Evolutionary conservation across 2,329 filamentous ascomycete genomes (phyloP).

Genomic region (Diaporthe caulivora): DNA sequence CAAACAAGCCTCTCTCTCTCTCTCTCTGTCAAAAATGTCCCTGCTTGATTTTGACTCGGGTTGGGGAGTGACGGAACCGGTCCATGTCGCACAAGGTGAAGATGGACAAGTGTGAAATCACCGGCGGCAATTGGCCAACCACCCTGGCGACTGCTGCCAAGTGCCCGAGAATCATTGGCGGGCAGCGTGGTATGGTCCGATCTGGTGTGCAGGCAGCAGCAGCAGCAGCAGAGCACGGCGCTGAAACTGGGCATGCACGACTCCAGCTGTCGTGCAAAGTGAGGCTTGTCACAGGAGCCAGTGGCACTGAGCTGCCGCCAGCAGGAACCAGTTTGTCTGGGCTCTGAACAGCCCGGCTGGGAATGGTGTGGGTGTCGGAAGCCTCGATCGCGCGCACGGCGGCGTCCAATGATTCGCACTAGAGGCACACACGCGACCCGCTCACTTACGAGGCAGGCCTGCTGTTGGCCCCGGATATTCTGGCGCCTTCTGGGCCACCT

Average conservation of each 20-base stretch:
- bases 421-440: conserved; percentile 19
- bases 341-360: conserved; percentile 25
- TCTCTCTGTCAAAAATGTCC: too few relatives aligned
- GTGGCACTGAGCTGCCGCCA: conserved; percentile 29
- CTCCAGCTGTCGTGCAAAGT: conserved; percentile 32
- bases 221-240: conserved; percentile 7
- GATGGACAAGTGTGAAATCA: conserved; percentile 4
- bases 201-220: conserved; percentile 20
- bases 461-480: conserved; percentile 24
- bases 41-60: conserved; percentile 4
- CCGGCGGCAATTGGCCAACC: conserved; percentile 19
- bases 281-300: conserved; percentile 37
- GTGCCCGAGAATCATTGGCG: background rate
- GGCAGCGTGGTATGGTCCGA: conserved; percentile 32
- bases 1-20: conserved; percentile 10
- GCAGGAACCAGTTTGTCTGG: conserved; percentile 35
- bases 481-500: conserved; percentile 9
- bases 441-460: conserved; percentile 15
- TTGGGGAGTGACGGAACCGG: background rate
- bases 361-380: conserved; percentile 32
- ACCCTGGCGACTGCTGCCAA: conserved; percentile 7
- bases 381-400: conserved; percentile 15
- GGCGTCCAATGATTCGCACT: conserved; percentile 29
- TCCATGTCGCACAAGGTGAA: conserved; percentile 27
- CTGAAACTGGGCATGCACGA: conserved; percentile 34